Evolutionary conservation across 148 eudicot genomes (phyloP).

Genomic region (Amaranthus hypochondriacus): DNA sequence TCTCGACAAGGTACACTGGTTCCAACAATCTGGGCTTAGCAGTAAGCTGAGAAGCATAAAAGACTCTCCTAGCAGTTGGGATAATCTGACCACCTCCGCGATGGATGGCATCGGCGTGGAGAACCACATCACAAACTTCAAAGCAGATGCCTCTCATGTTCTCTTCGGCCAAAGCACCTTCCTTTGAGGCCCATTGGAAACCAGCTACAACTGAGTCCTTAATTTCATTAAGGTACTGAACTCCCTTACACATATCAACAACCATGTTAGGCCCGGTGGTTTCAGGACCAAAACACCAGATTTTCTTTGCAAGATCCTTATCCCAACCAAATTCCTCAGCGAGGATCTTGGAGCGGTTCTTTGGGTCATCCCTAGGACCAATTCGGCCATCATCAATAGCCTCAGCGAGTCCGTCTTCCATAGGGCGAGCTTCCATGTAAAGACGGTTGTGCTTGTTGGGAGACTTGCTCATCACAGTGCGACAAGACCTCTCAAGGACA

Average conservation of each 20-base stretch:
- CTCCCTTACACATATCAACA: conserved; percentile 27
- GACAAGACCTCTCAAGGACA: conserved; percentile 12
- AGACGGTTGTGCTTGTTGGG: conserved; percentile 27
- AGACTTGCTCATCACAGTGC: conserved; percentile 23
- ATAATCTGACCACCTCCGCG: conserved; percentile 22
- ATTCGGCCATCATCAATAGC: conserved; percentile 21
- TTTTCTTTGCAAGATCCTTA: conserved; percentile 28
- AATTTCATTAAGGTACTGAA: conserved; percentile 20
- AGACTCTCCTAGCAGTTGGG: conserved; percentile 21
- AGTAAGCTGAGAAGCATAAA: conserved; percentile 22
- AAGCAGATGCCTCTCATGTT: conserved; percentile 25
- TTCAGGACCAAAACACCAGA: conserved; percentile 24
- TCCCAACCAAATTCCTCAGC: conserved; percentile 24
- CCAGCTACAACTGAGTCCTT: conserved; percentile 25
- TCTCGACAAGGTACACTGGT: conserved; percentile 20
- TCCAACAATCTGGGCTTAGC: conserved; percentile 23
- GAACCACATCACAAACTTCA: conserved; percentile 24
- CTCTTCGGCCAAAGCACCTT: conserved; percentile 24
- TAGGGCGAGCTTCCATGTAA: conserved; percentile 22
- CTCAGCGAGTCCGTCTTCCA: conserved; percentile 21
- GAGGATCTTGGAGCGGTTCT: conserved; percentile 20
- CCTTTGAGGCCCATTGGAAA: conserved; percentile 25
- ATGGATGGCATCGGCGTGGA: conserved; percentile 22
- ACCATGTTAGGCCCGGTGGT: conserved; percentile 25
- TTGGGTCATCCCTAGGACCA: conserved; percentile 22